These are phyloP conservation scores for Prunus padus DNA, from an alignment of 306 rosid genomes.

Conservation along the genomic window DNA sequence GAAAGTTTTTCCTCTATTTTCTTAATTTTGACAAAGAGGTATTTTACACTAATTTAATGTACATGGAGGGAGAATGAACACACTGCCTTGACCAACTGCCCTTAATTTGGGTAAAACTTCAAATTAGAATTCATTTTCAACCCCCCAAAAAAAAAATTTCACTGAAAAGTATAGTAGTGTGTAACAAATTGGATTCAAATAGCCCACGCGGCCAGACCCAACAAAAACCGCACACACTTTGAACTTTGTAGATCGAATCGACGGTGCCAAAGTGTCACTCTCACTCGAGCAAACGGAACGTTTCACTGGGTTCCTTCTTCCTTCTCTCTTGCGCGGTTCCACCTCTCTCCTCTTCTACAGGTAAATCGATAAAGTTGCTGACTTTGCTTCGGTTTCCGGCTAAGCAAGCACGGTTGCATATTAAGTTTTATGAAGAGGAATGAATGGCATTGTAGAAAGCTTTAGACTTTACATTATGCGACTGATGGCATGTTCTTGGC, in stretches of 20 bases:
- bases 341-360: neutral
- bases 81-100: too few species aligned
- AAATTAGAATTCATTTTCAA: too few species aligned
- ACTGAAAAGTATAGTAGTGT: too few species aligned
- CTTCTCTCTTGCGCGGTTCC: neutral
- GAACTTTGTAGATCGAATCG: neutral
- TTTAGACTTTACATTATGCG: neutral
- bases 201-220: too few species aligned
- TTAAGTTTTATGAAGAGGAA: neutral
- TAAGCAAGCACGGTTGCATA: neutral
- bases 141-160: too few species aligned
- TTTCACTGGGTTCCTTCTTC: neutral
- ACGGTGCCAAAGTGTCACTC: neutral
- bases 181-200: too few species aligned
- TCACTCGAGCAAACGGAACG: neutral
- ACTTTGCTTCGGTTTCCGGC: neutral
- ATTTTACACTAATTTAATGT: too few species aligned
- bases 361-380: neutral
- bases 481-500: neutral
- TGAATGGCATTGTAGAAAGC: neutral
- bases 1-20: too few species aligned
- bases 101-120: too few species aligned
- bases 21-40: too few species aligned
- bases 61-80: too few species aligned
- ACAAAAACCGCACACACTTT: too few species aligned